Base-by-base conservation (phyloP, 2,329 filamentous ascomycete species). In the Coleophoma cylindrospora region DNA sequence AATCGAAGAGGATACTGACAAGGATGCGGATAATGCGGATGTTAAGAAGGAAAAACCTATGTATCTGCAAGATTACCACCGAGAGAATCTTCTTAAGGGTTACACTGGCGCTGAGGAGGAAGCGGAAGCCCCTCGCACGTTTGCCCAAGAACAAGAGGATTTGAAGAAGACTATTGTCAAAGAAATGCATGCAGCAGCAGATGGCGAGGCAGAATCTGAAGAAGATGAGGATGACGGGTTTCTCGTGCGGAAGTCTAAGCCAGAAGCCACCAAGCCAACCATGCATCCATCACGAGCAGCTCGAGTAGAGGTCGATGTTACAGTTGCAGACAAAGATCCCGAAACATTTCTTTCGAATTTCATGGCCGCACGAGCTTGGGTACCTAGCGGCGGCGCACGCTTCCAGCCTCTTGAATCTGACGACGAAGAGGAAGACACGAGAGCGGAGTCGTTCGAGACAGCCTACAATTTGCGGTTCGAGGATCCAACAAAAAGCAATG, bases 391-490 rank as follows among this genome's bases (percentile, higher is more conserved):
- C 47, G 76, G 75, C 40, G 75, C 80, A 19, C 79, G 79, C 40
- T 91, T 89, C 69, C 77, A 91, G 60, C 88, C 91, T 0, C 87
- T 99, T 50, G 90, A 96, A 64, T 96, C 91, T 0, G 94, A 99
- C 59, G 91, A 96, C 47, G 89, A 77, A 2, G 76, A 78, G 44
- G 74, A 89, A 40, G 82, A 88, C 32, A 77, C 80, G 27, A 78
- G 81, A 43, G 91, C 91, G 22, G 92, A 97, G 41, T 83, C 86
- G 53, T 95, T 92, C 62, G 94, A 99, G 70, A 80, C 88, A 57
- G 91, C 91, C 4, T 99, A 96, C 73, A 99, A 99, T 71, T 72
- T 96, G 70, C 87, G 94, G 34, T 99, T 99, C 63, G 94, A 99
- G 66, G 89, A 97, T 61, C 91, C 94, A 0, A 80, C 80, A 52